phyloP scores from a whole-genome alignment of 371 early-diverging fungal species.

The Circinella minor region DNA sequence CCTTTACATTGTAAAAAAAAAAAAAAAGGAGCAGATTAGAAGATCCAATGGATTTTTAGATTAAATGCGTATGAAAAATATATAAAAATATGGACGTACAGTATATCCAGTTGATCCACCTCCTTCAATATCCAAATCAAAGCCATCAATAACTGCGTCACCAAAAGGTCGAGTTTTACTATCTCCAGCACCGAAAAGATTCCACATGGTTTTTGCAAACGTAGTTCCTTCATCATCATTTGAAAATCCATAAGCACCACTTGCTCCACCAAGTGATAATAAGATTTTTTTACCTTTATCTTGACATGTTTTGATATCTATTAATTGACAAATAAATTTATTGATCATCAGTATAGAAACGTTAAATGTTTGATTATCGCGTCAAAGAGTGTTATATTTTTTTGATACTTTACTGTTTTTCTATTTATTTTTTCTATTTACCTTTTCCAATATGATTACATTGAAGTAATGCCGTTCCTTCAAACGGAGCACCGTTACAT shows the following conservation, averaged over 20 bases:
- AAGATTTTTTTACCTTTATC: constrained; percentile 52
- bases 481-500: constrained; percentile 21
- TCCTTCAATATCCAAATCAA: constrained; percentile 77
- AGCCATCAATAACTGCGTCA: constrained; percentile 65
- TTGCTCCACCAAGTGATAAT: constrained; percentile 67
- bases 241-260: constrained; percentile 57
- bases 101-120: constrained; percentile 60
- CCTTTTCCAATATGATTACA: constrained; percentile 55
- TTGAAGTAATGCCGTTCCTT: constrained; percentile 41
- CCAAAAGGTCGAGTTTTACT: constrained; percentile 65
- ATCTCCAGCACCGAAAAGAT: constrained; percentile 62
- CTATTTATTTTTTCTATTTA: too few relatives aligned
- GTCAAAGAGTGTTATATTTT: too few relatives aligned
- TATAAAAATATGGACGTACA: constrained; percentile 19
- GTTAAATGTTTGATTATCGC: constrained; percentile 10
- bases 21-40: background rate
- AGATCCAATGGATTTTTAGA: too few relatives aligned
- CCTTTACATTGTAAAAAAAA: background rate
- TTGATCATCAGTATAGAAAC: constrained; percentile 3
- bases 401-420: too few relatives aligned
- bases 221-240: constrained; percentile 46
- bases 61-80: background rate
- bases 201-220: constrained; percentile 67
- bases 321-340: background rate
- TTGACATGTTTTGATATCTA: constrained; percentile 64